Conservation (phyloP, 164 flowering plant genomes). For the Amborella trichopoda region DNA sequence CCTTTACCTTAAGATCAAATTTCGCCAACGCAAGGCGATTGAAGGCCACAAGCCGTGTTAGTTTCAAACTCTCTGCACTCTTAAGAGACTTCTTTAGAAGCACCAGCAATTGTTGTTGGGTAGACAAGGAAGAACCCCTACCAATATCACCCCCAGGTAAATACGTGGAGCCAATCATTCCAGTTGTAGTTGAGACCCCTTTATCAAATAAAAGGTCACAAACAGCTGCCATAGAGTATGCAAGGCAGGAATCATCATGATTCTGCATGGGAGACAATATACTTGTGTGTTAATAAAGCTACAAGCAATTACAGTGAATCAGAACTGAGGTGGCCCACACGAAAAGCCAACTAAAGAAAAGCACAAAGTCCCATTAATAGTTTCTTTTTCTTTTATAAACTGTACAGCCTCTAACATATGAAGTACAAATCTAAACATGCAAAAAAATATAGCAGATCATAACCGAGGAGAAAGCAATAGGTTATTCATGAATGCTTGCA, state of each 20-base stretch:
- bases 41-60: conserved; percentile 67
- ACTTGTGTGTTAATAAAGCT: not conserved
- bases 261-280: conserved; percentile 39
- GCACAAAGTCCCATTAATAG: too few relatives aligned
- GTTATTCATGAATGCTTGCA: too few relatives aligned
- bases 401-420: too few relatives aligned
- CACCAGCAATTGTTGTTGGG: conserved; percentile 71
- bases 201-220: conserved; percentile 73
- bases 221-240: conserved; percentile 76
- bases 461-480: too few relatives aligned
- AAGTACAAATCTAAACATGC: too few relatives aligned
- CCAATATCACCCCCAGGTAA: conserved; percentile 31
- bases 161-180: conserved; percentile 67
- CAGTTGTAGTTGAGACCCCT: conserved; percentile 50
- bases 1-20: conserved; percentile 57
- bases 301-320: too few relatives aligned
- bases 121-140: conserved; percentile 50
- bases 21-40: conserved; percentile 85
- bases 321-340: too few relatives aligned
- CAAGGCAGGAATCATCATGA: conserved; percentile 78
- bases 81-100: conserved; percentile 64
- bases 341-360: too few relatives aligned
- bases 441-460: too few relatives aligned
- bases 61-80: conserved; percentile 79
- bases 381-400: too few relatives aligned